Evolutionary conservation across 345 rosid species (phyloP).

Genomic region (Sonneratia caseolaris): DNA sequence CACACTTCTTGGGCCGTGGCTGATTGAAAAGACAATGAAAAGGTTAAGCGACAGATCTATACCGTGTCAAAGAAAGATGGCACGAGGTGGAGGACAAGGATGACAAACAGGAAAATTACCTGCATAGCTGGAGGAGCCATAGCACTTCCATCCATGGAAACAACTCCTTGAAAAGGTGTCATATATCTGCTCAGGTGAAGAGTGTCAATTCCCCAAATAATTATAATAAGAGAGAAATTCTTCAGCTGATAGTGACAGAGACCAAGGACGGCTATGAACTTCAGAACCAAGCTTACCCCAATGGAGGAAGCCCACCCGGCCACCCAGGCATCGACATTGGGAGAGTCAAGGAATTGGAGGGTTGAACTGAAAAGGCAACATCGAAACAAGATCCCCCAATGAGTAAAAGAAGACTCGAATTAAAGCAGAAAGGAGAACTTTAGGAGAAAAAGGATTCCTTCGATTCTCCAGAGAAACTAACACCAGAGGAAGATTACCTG

Average conservation of each 20-base stretch:
- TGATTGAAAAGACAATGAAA: conserved; percentile 65
- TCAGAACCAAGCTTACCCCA: conserved; percentile 50
- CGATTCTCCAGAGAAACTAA: no score
- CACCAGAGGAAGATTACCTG: conserved; percentile 24
- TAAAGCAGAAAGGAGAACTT: not conserved
- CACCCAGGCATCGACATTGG: conserved; percentile 82
- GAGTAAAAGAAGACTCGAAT: not conserved
- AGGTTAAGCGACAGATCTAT: conserved; percentile 36
- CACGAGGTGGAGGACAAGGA: not conserved
- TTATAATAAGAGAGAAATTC: conserved; percentile 1
- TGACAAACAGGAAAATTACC: conserved; percentile 25
- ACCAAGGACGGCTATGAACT: not conserved
- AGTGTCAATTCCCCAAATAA: conserved; percentile 15
- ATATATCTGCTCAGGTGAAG: conserved; percentile 51
- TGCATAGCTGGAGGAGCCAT: conserved; percentile 64
- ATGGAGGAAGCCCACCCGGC: conserved; percentile 90
- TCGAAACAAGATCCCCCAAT: conserved; percentile 7
- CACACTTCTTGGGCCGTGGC: conserved; percentile 84
- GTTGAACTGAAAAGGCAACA: conserved; percentile 47
- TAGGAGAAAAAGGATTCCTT: not conserved
- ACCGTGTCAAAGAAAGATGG: not conserved
- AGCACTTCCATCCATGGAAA: conserved; percentile 63
- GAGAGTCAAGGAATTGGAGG: conserved; percentile 43
- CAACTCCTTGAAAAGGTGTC: conserved; percentile 87
- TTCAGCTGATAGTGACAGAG: not conserved